These are phyloP conservation scores for Zygnema cylindricum DNA, from an alignment of 139 green algal genomes.

Conservation along the genomic window DNA sequence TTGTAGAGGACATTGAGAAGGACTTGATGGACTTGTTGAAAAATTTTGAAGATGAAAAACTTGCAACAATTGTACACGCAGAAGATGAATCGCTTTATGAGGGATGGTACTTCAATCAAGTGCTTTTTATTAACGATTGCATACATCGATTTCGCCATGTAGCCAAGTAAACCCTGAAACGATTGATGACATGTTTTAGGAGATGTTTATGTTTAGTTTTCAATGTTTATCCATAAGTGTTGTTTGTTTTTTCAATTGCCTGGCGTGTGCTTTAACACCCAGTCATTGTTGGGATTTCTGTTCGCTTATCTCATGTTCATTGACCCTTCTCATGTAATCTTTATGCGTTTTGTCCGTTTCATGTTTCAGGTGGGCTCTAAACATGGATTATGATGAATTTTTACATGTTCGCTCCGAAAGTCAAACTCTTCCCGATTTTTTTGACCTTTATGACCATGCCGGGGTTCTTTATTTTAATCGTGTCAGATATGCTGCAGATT, in stretches of 20 bases:
- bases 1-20: neutral
- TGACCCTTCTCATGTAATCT: too few relatives aligned
- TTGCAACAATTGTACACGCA: neutral
- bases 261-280: too few relatives aligned
- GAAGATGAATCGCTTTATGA: neutral
- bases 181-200: too few relatives aligned
- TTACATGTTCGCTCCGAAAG: neutral
- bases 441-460: neutral
- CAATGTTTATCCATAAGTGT: too few relatives aligned
- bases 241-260: too few relatives aligned
- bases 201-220: too few relatives aligned
- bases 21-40: neutral
- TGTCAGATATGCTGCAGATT: neutral
- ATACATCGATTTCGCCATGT: neutral
- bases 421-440: neutral
- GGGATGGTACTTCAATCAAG: neutral
- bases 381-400: neutral
- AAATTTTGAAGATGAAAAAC: neutral
- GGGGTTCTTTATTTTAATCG: neutral
- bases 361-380: neutral
- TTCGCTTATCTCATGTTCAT: too few relatives aligned
- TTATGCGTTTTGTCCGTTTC: neutral
- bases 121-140: neutral
- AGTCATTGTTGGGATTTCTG: too few relatives aligned
- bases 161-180: too few relatives aligned